phyloP scores from a whole-genome alignment of 1,139 yeast genomes.

The Komagataea norvegica region DNA sequence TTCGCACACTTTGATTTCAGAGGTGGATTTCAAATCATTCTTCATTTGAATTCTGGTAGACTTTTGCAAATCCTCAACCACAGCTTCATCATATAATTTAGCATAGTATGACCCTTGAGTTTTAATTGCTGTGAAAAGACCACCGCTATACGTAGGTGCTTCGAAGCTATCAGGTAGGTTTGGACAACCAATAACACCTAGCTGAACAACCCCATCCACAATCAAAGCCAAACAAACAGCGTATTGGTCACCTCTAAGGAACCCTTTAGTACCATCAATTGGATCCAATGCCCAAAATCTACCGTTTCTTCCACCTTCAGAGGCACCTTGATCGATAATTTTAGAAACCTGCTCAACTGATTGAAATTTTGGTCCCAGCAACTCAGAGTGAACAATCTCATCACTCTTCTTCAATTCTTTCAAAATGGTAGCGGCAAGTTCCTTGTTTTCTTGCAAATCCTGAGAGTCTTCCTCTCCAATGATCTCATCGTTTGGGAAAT shows the following conservation, averaged over 20 bases:
- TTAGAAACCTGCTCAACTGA: slow-evolving; percentile 49
- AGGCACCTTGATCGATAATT: slow-evolving; percentile 74
- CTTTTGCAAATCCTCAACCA: slow-evolving; percentile 33
- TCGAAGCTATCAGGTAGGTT: slow-evolving; percentile 58
- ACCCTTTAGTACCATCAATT: slow-evolving; percentile 97
- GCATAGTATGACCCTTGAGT: slow-evolving; percentile 70
- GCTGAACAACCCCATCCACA: slow-evolving; percentile 75
- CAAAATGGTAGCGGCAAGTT: slow-evolving; percentile 46
- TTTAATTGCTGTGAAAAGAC: slow-evolving; percentile 61
- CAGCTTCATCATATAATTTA: slow-evolving; percentile 33
- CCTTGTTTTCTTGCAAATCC: slow-evolving; percentile 47
- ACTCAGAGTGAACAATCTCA: slow-evolving; percentile 29
- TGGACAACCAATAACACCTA: slow-evolving; percentile 97
- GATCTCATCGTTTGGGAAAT: slow-evolving; percentile 78
- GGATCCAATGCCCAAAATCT: slow-evolving; percentile 98
- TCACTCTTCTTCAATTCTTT: slow-evolving; percentile 40
- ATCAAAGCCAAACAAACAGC: slow-evolving; percentile 92
- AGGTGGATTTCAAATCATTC: slow-evolving; percentile 33
- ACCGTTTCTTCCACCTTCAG: slow-evolving; percentile 70
- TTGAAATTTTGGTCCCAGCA: slow-evolving; percentile 31
- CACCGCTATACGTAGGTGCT: slow-evolving; percentile 28
- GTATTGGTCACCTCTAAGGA: slow-evolving; percentile 90
- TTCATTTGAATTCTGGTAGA: slow-evolving; percentile 42
- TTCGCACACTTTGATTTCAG: slow-evolving; percentile 63
- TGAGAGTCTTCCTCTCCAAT: slow-evolving; percentile 94